Evolutionary conservation across 441 rosid genomes (phyloP), one percentile per base, ranked within the genome.

Genomic region (Pelargonium australe): DNA sequence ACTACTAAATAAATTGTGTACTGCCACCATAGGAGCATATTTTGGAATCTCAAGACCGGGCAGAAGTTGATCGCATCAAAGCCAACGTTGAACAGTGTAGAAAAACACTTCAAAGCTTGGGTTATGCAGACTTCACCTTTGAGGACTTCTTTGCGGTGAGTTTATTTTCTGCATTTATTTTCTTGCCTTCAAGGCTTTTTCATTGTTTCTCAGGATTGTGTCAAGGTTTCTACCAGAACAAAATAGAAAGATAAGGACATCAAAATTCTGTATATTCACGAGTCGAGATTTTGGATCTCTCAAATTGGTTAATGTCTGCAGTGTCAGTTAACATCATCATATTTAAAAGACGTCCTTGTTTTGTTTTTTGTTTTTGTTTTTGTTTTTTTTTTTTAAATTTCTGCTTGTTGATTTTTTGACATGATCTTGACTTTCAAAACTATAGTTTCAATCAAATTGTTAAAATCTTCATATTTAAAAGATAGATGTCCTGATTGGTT

Each of bases 91-190:
- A 91, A 77, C 88, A 88, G 73, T 70, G 78, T 70, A 70, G 74
- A 71, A 75, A 61, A 75, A 70, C 78, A 49, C 97, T 95, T 76
- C 96, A 88, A 79, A 80, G 82, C 76, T 87, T 95, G 82, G 98
- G 98, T 41, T 87, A 92, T 78, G 81, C 87, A 31, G 96, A 95
- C 64, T 90, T 95, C 65, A 92, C 98, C 4, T 95, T 92, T 72
- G 98, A 95, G 81, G 99, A 95, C 78, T 95, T 92, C 80, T 95
- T 95, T 74, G 72, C 90, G 87, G 98, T 92, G 86, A 83, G 19
- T 28, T 57, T 20, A 40, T 51, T 34, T 5, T 10, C 17, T 71
- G 19, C 63, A 3, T 49, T 68, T 19, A 19, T 34, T 16, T 4
- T 57, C 51, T 34, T 20, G 17, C 20, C 61, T 55, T 5, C 61